Conservation (phyloP, 2,329 filamentous ascomycete genomes). For the Calonectria pseudoturangicola region DNA sequence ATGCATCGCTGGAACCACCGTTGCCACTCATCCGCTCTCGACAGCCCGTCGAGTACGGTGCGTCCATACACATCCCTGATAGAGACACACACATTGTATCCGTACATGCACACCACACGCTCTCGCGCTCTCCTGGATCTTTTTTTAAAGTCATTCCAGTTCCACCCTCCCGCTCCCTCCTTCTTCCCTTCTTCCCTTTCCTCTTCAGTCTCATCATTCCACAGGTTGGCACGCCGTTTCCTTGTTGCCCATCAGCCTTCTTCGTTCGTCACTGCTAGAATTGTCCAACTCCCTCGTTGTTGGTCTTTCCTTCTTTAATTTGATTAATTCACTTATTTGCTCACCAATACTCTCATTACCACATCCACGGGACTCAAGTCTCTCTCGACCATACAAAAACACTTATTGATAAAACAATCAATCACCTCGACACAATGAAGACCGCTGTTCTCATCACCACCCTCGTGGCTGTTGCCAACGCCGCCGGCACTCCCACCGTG, state of each 20-base stretch:
- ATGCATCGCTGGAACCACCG: slow-evolving; percentile 34
- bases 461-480: slow-evolving; percentile 66
- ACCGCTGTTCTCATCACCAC: slow-evolving; percentile 67
- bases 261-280: slow-evolving; percentile 50
- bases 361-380: slow-evolving; percentile 26
- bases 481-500: slow-evolving; percentile 70
- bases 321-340: slow-evolving; percentile 47
- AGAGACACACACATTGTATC: slow-evolving; percentile 24
- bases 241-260: slow-evolving; percentile 42
- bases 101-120: slow-evolving; percentile 9
- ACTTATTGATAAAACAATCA: slow-evolving; percentile 38
- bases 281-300: slow-evolving; percentile 61
- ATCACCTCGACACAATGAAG: slow-evolving; percentile 66
- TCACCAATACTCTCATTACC: slow-evolving; percentile 48
- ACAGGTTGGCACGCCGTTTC: slow-evolving; percentile 43
- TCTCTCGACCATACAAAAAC: slow-evolving; percentile 31
- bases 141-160: slow-evolving; percentile 54
- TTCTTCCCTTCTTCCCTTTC: slow-evolving; percentile 47
- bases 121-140: slow-evolving; percentile 14
- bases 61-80: slow-evolving; percentile 26
- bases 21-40: slow-evolving; percentile 29
- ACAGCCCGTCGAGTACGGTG: slow-evolving; percentile 24
- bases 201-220: slow-evolving; percentile 47
- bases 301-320: slow-evolving; percentile 55
- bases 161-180: slow-evolving; percentile 43